These are phyloP conservation scores for Lachnellula hyalina DNA, from an alignment of 2,329 filamentous ascomycete genomes.

Conservation along the genomic window DNA sequence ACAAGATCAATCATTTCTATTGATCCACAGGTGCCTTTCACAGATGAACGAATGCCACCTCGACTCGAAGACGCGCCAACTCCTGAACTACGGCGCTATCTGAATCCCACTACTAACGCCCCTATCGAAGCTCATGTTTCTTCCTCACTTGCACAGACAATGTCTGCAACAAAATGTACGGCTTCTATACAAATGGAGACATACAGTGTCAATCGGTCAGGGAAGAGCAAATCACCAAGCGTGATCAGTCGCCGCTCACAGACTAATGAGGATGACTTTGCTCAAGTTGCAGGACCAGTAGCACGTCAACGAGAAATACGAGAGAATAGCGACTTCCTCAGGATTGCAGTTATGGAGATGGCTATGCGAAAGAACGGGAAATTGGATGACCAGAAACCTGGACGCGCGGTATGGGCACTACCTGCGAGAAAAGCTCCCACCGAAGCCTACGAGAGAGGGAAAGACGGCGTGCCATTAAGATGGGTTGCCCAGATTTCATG, in stretches of 20 bases:
- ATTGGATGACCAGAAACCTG: conserved; percentile 60
- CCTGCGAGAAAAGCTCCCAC: conserved; percentile 54
- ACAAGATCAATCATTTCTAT: conserved; percentile 64
- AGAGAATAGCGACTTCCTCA: conserved; percentile 66
- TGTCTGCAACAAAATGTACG: conserved; percentile 45
- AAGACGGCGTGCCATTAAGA: conserved; percentile 53
- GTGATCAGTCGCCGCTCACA: conserved; percentile 28
- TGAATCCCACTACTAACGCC: conserved; percentile 55
- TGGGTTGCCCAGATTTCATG: conserved; percentile 42
- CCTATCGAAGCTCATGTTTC: conserved; percentile 38
- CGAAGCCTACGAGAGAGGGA: conserved; percentile 50
- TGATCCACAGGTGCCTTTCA: conserved; percentile 60
- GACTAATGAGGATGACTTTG: conserved; percentile 28
- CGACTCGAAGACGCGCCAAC: conserved; percentile 59
- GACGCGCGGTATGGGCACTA: conserved; percentile 62
- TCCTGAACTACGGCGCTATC: conserved; percentile 59
- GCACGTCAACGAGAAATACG: conserved; percentile 61
- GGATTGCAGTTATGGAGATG: conserved; percentile 68
- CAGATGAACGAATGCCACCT: conserved; percentile 61
- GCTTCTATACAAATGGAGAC: conserved; percentile 70
- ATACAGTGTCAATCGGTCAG: conserved; percentile 42
- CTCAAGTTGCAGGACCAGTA: conserved; percentile 37
- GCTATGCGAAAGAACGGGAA: conserved; percentile 64
- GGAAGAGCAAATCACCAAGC: conserved; percentile 35
- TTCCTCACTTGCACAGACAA: conserved; percentile 32